Evolutionary conservation across 331 rosid species (phyloP).

Genomic region (Erythrophleum ivorense): DNA sequence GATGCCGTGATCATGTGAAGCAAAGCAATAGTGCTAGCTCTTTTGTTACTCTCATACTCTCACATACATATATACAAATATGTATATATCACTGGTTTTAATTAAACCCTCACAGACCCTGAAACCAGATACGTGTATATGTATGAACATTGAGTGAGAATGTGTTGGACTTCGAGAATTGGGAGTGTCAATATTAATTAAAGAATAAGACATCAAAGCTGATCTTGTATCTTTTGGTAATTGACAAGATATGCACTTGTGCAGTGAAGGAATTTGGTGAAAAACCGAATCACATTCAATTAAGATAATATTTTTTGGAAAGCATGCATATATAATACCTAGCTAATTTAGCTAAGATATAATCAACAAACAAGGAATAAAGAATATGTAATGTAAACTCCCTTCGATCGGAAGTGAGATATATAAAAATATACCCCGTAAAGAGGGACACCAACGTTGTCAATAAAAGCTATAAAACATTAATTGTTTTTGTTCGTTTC

Average conservation of each 20-base stretch:
- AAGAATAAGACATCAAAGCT: neutral
- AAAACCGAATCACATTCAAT: neutral
- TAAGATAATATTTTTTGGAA: neutral
- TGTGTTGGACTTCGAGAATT: neutral
- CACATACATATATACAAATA: no score
- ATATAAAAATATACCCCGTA: slow-evolving; percentile 8
- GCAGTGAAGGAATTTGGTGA: neutral
- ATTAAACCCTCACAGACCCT: no score
- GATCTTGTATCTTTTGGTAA: neutral
- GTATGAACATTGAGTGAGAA: neutral
- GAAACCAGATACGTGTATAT: no score
- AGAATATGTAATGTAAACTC: no score
- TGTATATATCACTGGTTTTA: no score
- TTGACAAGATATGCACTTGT: neutral
- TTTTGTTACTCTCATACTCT: no score
- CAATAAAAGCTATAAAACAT: slow-evolving; percentile 20
- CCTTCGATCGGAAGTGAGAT: neutral
- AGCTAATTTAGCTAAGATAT: neutral
- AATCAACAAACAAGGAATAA: neutral
- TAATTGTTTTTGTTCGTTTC: slow-evolving; percentile 12
- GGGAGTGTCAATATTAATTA: no score
- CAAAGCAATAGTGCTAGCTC: no score
- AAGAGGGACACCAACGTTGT: slow-evolving; percentile 13
- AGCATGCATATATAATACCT: neutral
- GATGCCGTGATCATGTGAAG: no score